Percentiles rank a stretch among this genome's conserved stretches.
Conservation (phyloP, 139 green algal genomes). For the Marvania coccoides region DNA sequence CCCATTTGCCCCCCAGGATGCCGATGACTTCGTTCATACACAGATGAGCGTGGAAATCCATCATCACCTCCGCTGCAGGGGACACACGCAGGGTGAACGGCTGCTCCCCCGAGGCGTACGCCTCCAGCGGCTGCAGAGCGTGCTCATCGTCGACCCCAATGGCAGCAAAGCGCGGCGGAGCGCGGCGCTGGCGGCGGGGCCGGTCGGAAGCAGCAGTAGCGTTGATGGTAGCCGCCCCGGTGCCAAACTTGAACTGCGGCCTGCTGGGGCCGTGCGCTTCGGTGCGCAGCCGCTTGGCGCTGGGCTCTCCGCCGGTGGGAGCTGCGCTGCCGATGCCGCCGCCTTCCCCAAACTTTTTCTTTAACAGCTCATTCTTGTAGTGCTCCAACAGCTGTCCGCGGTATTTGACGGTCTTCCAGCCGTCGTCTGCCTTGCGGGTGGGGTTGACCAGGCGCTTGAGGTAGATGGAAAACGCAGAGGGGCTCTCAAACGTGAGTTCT, state of each 20-base stretch:
- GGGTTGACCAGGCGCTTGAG: slow-evolving; percentile 77
- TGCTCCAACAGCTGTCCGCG: slow-evolving; percentile 40
- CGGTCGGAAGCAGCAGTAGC: neutral
- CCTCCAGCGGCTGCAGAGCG: slow-evolving; percentile 41
- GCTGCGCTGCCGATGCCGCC: neutral
- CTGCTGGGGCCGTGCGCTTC: neutral
- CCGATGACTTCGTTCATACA: slow-evolving; percentile 59
- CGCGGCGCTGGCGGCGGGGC: neutral
- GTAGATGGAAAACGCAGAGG: slow-evolving; percentile 74
- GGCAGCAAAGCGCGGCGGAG: neutral
- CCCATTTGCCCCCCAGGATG: slow-evolving; percentile 52
- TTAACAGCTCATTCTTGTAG: slow-evolving; percentile 46
- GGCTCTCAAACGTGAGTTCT: slow-evolving; percentile 56
- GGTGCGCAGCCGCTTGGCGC: neutral
- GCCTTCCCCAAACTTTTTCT: neutral
- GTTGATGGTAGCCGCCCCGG: neutral
- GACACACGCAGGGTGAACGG: slow-evolving; percentile 47
- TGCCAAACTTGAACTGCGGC: slow-evolving; percentile 5
- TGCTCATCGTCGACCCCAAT: slow-evolving; percentile 25
- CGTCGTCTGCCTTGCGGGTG: slow-evolving; percentile 76
- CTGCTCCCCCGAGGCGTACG: slow-evolving; percentile 41
- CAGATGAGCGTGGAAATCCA: slow-evolving; percentile 76
- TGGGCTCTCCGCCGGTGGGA: neutral
- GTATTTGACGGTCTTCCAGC: slow-evolving; percentile 73
- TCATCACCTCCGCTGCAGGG: slow-evolving; percentile 36